These are phyloP conservation scores for Candida frijolesensis DNA, from an alignment of 1,139 yeast genomes.

Conservation along the genomic window DNA sequence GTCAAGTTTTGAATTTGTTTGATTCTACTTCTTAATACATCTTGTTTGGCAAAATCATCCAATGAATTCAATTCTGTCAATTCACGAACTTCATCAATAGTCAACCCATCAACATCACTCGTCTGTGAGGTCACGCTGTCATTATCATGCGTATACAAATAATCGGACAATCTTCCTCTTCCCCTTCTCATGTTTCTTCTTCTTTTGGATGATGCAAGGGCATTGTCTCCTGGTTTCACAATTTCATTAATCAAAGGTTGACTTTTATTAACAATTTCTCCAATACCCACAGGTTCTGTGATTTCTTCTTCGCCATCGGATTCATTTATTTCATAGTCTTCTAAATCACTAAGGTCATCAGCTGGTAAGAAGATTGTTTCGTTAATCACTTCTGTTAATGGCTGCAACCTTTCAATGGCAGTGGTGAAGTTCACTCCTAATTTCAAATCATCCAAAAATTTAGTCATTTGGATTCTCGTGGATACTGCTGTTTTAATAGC, in stretches of 20 bases:
- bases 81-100: conserved; percentile 35
- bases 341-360: conserved; percentile 36
- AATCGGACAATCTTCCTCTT: too few species aligned
- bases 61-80: conserved; percentile 43
- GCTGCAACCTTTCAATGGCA: conserved; percentile 60
- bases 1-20: conserved; percentile 53
- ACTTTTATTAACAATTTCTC: conserved; percentile 47
- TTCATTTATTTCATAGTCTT: conserved; percentile 26
- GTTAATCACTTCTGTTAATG: conserved; percentile 53
- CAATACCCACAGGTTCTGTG: conserved; percentile 61
- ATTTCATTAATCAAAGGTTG: conserved; percentile 55
- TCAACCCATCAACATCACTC: conserved; percentile 45
- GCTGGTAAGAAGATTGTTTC: conserved; percentile 53
- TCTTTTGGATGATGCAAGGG: conserved; percentile 7
- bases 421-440: conserved; percentile 53
- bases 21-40: conserved; percentile 56
- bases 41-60: conserved; percentile 53
- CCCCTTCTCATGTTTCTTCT: conserved; percentile 8
- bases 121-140: conserved; percentile 23
- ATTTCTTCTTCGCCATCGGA: conserved; percentile 18
- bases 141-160: conserved; percentile 15
- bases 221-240: conserved; percentile 42
- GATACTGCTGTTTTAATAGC: conserved; percentile 42
- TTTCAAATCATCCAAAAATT: conserved; percentile 51
- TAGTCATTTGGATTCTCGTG: conserved; percentile 50